Percentiles rank a stretch among this genome's conserved stretches.
Conservation (phyloP, 345 rosid species). For the Psidium friedrichsthalianum region DNA sequence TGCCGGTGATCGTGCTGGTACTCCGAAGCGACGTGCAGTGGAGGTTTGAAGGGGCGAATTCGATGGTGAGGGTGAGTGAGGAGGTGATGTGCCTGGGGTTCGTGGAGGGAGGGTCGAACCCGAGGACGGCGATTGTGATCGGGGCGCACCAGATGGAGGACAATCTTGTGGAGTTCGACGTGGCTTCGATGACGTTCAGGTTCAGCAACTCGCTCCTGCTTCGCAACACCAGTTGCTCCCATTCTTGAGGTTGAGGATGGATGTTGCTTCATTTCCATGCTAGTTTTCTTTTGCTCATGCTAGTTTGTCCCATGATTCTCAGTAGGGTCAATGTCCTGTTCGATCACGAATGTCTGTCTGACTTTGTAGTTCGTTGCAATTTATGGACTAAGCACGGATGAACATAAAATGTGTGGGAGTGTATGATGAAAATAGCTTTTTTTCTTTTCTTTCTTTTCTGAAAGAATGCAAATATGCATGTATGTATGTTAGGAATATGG, state of each 20-base stretch:
- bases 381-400: not conserved
- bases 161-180: slow-evolving; percentile 25
- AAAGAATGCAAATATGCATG: too few species aligned
- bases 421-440: not conserved
- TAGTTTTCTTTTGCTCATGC: not conserved
- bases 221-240: slow-evolving; percentile 18
- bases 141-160: slow-evolving; percentile 31
- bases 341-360: not conserved
- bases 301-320: not conserved
- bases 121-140: slow-evolving; percentile 21
- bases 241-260: slow-evolving; percentile 1
- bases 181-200: slow-evolving; percentile 21
- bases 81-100: slow-evolving; percentile 22
- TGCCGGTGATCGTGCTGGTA: slow-evolving; percentile 22
- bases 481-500: too few species aligned
- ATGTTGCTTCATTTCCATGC: not conserved
- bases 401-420: not conserved
- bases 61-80: slow-evolving; percentile 14
- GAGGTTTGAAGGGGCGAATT: slow-evolving; percentile 28
- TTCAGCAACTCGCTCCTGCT: slow-evolving; percentile 25
- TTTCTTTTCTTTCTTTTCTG: too few species aligned
- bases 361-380: not conserved
- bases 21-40: slow-evolving; percentile 10
- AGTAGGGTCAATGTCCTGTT: not conserved
- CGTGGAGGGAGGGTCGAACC: slow-evolving; percentile 18